phyloP scores from a whole-genome alignment of 2,329 filamentous ascomycete genomes.

The Neofusicoccum kwambonambiense region DNA sequence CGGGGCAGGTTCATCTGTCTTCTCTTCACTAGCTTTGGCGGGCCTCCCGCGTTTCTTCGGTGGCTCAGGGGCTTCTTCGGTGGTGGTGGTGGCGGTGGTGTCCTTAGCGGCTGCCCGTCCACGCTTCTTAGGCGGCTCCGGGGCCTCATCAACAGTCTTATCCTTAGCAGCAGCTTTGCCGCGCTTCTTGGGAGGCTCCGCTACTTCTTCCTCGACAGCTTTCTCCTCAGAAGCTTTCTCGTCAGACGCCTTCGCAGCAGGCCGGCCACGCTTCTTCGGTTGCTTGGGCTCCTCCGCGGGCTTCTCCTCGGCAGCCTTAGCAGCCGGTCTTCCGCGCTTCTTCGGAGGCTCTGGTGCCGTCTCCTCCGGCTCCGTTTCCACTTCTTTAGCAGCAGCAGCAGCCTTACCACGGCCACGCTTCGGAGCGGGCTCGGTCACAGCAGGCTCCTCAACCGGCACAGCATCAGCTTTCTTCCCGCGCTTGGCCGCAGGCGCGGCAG shows the following conservation, averaged over 20 bases:
- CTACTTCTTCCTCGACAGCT: background rate
- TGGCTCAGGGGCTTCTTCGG: background rate
- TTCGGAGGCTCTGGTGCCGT: slow-evolving; percentile 5
- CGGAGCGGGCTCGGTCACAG: background rate
- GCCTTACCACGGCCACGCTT: slow-evolving; percentile 1
- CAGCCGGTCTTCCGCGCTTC: slow-evolving; percentile 17
- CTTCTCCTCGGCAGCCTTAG: background rate
- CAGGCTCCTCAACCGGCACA: background rate
- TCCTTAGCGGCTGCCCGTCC: background rate
- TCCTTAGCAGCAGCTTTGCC: slow-evolving; percentile 1
- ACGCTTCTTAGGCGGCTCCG: slow-evolving; percentile 7
- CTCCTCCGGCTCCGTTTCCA: slow-evolving; percentile 13
- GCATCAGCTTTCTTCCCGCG: slow-evolving; percentile 5
- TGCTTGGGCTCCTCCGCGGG: slow-evolving; percentile 15
- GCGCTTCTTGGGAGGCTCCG: slow-evolving; percentile 16
- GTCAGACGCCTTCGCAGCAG: slow-evolving; percentile 18
- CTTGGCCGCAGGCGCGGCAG: background rate
- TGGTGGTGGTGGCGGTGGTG: background rate
- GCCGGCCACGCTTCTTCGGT: slow-evolving; percentile 32
- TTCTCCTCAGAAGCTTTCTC: background rate
- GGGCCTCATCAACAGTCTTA: background rate
- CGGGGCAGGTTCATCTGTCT: background rate
- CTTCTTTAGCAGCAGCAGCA: slow-evolving; percentile 2
- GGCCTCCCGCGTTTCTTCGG: slow-evolving; percentile 8
- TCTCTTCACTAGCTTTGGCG: slow-evolving; percentile 3